A percentile compares a stretch with the other conserved stretches of the same genome.
Conservation (phyloP, 441 rosid genomes). For the Populus tomentosa region DNA sequence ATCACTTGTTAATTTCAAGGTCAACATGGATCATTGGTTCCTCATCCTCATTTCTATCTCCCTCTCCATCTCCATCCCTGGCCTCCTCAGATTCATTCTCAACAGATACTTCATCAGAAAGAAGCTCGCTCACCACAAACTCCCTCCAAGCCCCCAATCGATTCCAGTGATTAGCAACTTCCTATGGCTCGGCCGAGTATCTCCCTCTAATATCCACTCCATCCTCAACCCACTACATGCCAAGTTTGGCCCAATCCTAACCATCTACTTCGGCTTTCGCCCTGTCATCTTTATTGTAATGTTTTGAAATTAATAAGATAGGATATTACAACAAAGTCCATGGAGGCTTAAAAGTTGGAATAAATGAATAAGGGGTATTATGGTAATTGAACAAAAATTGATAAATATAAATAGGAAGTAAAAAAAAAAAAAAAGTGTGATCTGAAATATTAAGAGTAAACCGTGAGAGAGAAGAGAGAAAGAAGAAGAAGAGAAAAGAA, state of each 20-base stretch:
- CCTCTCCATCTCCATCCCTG: neutral
- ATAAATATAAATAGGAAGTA: too few relatives aligned
- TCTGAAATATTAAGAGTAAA: too few relatives aligned
- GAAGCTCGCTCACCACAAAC: neutral
- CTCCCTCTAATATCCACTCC: neutral
- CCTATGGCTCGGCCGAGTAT: neutral
- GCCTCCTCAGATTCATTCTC: neutral
- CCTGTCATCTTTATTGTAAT: conserved; percentile 13
- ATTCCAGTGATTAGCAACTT: conserved; percentile 9
- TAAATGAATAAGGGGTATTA: too few relatives aligned
- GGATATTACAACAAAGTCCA: too few relatives aligned
- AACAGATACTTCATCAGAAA: neutral
- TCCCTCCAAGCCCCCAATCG: conserved; percentile 9
- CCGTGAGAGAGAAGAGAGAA: too few relatives aligned
- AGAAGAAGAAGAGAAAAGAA: too few relatives aligned
- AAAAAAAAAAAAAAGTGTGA: too few relatives aligned
- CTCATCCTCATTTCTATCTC: neutral
- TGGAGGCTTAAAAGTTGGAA: too few relatives aligned
- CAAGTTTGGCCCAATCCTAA: conserved; percentile 10
- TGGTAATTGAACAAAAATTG: too few relatives aligned
- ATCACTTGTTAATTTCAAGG: neutral
- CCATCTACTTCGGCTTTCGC: conserved; percentile 4
- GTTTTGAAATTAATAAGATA: too few relatives aligned
- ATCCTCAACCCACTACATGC: conserved; percentile 13
- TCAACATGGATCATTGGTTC: conserved; percentile 6